phyloP scores from a whole-genome alignment of 805 yeast genomes.

The Clavispora vitiphila region DNA sequence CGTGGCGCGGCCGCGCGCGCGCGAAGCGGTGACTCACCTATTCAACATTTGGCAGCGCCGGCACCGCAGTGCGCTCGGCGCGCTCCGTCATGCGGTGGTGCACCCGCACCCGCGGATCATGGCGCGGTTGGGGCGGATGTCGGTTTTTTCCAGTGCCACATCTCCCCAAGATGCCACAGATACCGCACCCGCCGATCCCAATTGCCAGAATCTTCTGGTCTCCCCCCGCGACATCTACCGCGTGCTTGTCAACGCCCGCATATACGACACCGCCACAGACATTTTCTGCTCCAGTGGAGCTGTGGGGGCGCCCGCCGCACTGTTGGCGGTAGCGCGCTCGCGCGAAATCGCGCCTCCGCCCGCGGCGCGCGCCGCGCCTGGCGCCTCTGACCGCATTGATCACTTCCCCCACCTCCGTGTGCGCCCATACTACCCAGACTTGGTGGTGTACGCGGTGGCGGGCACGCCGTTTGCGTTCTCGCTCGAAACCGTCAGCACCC shows the following conservation, averaged over 20 bases:
- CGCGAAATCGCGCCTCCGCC: slow-evolving; percentile 13
- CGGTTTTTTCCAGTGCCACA: slow-evolving; percentile 2
- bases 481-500: slow-evolving; percentile 28
- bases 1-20: background rate
- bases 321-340: slow-evolving; percentile 16
- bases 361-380: background rate
- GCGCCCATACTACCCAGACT: slow-evolving; percentile 22
- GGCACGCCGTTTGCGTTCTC: slow-evolving; percentile 28
- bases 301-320: slow-evolving; percentile 15
- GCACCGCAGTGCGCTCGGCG: slow-evolving; percentile 20
- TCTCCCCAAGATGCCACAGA: too few relatives aligned
- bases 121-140: slow-evolving; percentile 2
- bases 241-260: background rate
- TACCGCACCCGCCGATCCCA: too few relatives aligned
- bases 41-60: slow-evolving; percentile 31
- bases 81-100: slow-evolving; percentile 24
- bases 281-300: slow-evolving; percentile 24
- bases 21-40: slow-evolving; percentile 23
- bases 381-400: slow-evolving; percentile 15
- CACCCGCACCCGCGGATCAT: slow-evolving; percentile 28
- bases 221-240: slow-evolving; percentile 3
- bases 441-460: slow-evolving; percentile 29
- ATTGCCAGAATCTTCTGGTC: too few relatives aligned
- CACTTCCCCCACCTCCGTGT: slow-evolving; percentile 28
- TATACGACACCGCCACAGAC: slow-evolving; percentile 12